These are phyloP conservation scores for Laguncularia racemosa DNA, from an alignment of 345 rosid species.

Conservation along the genomic window DNA sequence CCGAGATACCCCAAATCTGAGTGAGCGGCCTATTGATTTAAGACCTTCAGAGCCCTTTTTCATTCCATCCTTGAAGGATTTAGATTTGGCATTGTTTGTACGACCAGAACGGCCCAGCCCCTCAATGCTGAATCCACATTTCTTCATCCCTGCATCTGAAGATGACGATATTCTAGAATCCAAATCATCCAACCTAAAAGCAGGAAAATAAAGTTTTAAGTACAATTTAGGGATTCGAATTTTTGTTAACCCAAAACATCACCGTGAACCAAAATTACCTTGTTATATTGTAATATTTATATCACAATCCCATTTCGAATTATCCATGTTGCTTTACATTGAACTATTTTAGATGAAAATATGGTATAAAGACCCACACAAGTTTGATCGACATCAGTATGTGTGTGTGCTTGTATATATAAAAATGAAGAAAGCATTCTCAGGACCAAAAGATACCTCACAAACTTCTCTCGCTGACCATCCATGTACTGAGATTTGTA, in stretches of 20 bases:
- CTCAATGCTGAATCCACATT: constrained; percentile 65
- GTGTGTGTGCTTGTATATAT: not conserved
- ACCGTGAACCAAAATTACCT: no score
- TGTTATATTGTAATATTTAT: no score
- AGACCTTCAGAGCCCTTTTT: constrained; percentile 87
- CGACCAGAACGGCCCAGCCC: constrained; percentile 39
- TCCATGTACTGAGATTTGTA: constrained; percentile 54
- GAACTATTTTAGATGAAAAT: no score
- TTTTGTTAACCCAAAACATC: no score
- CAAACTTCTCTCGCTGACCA: constrained; percentile 81
- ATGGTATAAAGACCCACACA: no score
- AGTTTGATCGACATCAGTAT: no score
- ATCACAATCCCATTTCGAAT: no score
- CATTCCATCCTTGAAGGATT: constrained; percentile 72
- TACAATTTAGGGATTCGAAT: no score
- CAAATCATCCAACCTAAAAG: constrained; percentile 85
- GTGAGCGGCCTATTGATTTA: constrained; percentile 83
- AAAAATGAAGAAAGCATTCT: not conserved
- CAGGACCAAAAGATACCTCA: constrained; percentile 36
- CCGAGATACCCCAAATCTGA: constrained; percentile 82
- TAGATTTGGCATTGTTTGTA: constrained; percentile 42
- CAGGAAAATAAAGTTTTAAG: constrained; percentile 7
- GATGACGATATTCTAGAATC: constrained; percentile 73
- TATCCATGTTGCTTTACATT: no score
- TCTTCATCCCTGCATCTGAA: constrained; percentile 49